Evolutionary conservation across 768 basidiomycete species (phyloP).

Genomic region (Rhodocollybia butyracea): DNA sequence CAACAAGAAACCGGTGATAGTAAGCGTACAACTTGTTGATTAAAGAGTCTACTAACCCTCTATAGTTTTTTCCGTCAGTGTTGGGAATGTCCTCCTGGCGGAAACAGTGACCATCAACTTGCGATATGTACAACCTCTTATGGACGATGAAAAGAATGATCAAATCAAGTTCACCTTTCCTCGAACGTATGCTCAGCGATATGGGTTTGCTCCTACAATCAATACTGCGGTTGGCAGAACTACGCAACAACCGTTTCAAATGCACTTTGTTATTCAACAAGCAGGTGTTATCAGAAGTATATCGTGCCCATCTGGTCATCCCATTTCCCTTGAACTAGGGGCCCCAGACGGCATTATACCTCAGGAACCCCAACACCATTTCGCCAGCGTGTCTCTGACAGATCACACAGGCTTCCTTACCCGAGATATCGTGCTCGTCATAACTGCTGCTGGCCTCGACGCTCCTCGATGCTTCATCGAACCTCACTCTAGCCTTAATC

Average conservation of each 20-base stretch:
- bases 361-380: background rate
- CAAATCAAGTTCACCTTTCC: background rate
- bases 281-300: background rate
- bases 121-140: background rate
- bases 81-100: background rate
- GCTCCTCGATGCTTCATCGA: conserved; percentile 56
- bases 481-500: conserved; percentile 20
- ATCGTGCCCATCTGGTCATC: background rate
- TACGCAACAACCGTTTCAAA: background rate
- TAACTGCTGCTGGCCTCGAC: conserved; percentile 49
- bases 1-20: background rate
- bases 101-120: background rate
- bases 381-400: background rate
- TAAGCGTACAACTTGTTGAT: background rate
- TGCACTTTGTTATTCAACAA: background rate
- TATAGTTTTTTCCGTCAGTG: background rate
- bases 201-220: background rate
- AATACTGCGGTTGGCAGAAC: too few species aligned
- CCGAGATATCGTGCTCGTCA: conserved; percentile 47
- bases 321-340: background rate
- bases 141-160: background rate
- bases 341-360: background rate
- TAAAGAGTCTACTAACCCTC: too few species aligned
- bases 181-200: background rate
- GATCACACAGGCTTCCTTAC: conserved; percentile 29